Evolutionary conservation across 148 eudicot species (phyloP), one percentile per base, ranked within the genome.

Genomic region (Amaranthus palmeri): DNA sequence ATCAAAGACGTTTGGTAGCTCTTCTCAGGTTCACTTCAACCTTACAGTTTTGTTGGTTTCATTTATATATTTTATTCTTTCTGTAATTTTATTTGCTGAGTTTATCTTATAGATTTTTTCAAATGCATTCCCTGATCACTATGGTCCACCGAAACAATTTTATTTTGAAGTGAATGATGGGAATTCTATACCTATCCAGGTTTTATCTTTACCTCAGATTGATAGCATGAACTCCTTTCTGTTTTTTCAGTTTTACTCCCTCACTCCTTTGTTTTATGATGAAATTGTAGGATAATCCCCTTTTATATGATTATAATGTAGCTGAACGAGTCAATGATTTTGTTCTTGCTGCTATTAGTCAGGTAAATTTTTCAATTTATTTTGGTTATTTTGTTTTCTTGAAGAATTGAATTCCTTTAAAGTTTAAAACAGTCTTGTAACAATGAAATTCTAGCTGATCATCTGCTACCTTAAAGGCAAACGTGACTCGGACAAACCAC

Each of bases 1-100:
- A 49, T 92, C 98, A 46, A 81, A 81, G 74, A 92, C 98, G 65
- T 84, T 92, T 82, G 96, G 96, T 78, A 72, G 91, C 56, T 85
- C 96, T 17, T 88, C 93, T 71, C 96, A 88, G 97, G 97, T 92
- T 73, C 41, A 44, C 15, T 47, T 15, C 18, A 52, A 4, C 17
- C 17, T 64, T 68, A 54, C 46, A 42, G 7, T 63, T 42, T 6
- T 69, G 4, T 43, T n/a, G 15, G 49, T 67, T 74, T 41, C 15
- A 4, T 46, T 49, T 53, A 1, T 12, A 53, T 25, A 41, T 73
- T 60, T n/a, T 49, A 49, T 59, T 18, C 61, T 46, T 74, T 17
- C 3, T 47, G 50, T 43, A 59, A 17, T 56, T 25, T 58, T 65
- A 18, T 50, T 47, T 64, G 65, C 42, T 67, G 51, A 43, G 55